Percentiles rank a stretch among this genome's conserved stretches.
Conservation (phyloP, 306 rosid species). For the Cucumis hystrix region DNA sequence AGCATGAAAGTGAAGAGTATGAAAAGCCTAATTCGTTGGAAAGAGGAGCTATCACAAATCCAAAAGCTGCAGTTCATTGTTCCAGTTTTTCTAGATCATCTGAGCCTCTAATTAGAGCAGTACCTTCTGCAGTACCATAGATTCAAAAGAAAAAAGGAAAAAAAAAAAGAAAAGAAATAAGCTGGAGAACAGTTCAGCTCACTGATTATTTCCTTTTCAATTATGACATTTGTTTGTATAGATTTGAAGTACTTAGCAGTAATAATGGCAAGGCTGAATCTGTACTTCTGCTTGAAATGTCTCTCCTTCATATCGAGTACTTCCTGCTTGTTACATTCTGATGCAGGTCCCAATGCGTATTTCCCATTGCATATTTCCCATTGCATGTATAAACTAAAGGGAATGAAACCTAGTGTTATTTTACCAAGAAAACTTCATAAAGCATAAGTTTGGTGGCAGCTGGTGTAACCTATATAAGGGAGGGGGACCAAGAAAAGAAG, state of each 20-base stretch:
- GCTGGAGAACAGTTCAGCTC: constrained; percentile 9
- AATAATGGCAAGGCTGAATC: constrained; percentile 7
- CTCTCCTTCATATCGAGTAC: neutral
- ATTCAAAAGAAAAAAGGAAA: neutral
- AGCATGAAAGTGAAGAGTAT: constrained; percentile 44
- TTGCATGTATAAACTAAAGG: neutral
- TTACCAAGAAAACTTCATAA: neutral
- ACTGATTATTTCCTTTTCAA: constrained; percentile 13
- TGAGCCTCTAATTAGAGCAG: constrained; percentile 56
- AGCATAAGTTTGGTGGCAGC: constrained; percentile 6
- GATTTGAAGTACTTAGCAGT: constrained; percentile 18
- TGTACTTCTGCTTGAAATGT: neutral
- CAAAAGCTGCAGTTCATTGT: constrained; percentile 50
- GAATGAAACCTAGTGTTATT: neutral
- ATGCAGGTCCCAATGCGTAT: neutral
- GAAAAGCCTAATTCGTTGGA: constrained; percentile 41
- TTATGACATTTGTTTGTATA: constrained; percentile 32
- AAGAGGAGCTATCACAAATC: constrained; percentile 30
- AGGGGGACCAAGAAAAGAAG: constrained; percentile 25
- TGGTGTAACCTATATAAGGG: neutral
- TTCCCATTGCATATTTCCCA: neutral
- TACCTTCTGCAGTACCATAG: constrained; percentile 34
- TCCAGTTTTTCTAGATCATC: constrained; percentile 90
- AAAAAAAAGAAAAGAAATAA: neutral
- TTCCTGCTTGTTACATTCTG: neutral